These are phyloP conservation scores for Solanum neorickii DNA, from an alignment of 257 asterid species.

Conservation along the genomic window DNA sequence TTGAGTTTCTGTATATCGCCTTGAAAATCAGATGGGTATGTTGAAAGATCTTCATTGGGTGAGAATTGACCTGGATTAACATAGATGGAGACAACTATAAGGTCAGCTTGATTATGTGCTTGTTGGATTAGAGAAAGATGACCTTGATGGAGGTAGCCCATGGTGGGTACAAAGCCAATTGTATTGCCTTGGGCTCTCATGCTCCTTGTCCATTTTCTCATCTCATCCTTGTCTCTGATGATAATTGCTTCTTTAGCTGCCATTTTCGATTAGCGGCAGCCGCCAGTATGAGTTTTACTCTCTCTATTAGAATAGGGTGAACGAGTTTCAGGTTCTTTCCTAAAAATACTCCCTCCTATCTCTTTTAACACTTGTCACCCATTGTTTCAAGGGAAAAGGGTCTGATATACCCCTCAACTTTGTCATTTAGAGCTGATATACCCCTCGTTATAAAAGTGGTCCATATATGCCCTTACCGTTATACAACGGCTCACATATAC, in stretches of 20 bases:
- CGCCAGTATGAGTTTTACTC: neutral
- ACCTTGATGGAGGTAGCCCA: constrained; percentile 93
- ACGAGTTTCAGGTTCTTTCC: too few species aligned
- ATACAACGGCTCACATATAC: too few species aligned
- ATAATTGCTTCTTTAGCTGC: constrained; percentile 40
- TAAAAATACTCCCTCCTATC: too few species aligned
- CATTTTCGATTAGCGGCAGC: constrained; percentile 8
- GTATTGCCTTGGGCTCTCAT: constrained; percentile 44
- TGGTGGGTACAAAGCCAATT: constrained; percentile 82
- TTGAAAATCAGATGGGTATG: constrained; percentile 80
- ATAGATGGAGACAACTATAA: constrained; percentile 68
- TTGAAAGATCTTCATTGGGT: constrained; percentile 82
- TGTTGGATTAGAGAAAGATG: constrained; percentile 67
- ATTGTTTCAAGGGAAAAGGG: too few species aligned
- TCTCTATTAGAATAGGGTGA: neutral
- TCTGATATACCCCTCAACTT: too few species aligned
- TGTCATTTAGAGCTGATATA: too few species aligned
- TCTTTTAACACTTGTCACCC: too few species aligned
- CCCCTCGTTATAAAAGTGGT: too few species aligned
- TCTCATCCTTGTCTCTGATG: constrained; percentile 47
- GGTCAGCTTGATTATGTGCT: constrained; percentile 41
- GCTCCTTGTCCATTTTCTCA: constrained; percentile 80
- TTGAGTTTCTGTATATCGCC: constrained; percentile 62
- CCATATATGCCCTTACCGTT: too few species aligned
- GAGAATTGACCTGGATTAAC: constrained; percentile 93